Evolutionary conservation across 78 protist genomes (phyloP).

Genomic region (slime mould (Dictyostelium discoideum)): DNA sequence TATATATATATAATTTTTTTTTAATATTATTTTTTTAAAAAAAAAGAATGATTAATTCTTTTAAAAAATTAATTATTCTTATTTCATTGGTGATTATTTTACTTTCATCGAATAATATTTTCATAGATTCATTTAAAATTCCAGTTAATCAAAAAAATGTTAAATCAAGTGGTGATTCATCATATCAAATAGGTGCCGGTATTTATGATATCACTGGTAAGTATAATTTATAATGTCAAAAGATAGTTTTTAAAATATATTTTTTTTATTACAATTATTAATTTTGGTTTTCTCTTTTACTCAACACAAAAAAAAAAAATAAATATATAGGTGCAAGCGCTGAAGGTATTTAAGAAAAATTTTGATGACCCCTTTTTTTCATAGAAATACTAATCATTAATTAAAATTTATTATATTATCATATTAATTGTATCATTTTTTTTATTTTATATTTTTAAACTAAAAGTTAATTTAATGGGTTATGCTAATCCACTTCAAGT

Average conservation of each 20-base stretch:
- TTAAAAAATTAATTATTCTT: background rate
- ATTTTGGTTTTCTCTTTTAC: too few relatives aligned
- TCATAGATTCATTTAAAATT: background rate
- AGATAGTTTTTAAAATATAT: too few relatives aligned
- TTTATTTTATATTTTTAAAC: background rate
- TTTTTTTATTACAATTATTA: too few relatives aligned
- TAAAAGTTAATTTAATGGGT: constrained; percentile 80
- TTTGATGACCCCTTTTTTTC: too few relatives aligned
- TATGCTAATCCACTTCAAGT: constrained; percentile 75
- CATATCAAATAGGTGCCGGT: constrained; percentile 80
- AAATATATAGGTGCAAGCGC: too few relatives aligned
- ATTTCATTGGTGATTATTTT: background rate
- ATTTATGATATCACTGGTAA: constrained; percentile 83
- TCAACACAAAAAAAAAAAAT: too few relatives aligned
- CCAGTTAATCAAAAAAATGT: background rate
- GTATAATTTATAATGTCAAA: too few relatives aligned
- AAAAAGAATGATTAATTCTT: background rate
- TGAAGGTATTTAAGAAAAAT: too few relatives aligned
- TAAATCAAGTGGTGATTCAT: constrained; percentile 12
- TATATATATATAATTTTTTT: too few relatives aligned
- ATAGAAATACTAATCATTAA: background rate
- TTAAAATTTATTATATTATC: background rate
- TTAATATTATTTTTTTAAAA: background rate
- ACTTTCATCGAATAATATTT: background rate
- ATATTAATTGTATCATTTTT: too few relatives aligned